Percentiles rank a stretch among this genome's conserved stretches.
Evolutionary conservation across 2,329 filamentous ascomycete genomes (phyloP).

Genomic region (Pseudomassariella vexata): DNA sequence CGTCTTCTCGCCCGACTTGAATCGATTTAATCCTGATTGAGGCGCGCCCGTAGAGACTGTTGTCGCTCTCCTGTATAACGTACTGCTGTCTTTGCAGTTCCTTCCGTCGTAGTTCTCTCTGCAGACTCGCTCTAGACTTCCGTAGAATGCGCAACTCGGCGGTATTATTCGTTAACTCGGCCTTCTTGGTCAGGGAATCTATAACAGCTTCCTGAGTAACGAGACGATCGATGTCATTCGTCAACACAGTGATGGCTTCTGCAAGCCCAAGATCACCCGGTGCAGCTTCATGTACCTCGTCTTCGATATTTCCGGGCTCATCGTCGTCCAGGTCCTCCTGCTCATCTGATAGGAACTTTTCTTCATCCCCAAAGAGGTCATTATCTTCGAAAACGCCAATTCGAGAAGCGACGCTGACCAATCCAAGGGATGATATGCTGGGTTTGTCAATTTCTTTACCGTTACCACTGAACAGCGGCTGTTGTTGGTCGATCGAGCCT

Average conservation of each 20-base stretch:
- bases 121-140: constrained; percentile 90
- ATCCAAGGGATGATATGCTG: constrained; percentile 82
- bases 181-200: constrained; percentile 86
- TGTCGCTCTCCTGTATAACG: constrained; percentile 95
- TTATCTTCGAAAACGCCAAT: constrained; percentile 92
- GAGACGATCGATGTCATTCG: constrained; percentile 84
- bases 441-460: constrained; percentile 60
- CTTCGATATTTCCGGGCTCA: constrained; percentile 55
- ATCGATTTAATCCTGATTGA: constrained; percentile 87
- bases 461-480: constrained; percentile 16
- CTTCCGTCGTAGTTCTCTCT: constrained; percentile 87
- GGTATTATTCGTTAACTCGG: constrained; percentile 93
- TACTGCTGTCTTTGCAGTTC: constrained; percentile 96
- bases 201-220: constrained; percentile 84
- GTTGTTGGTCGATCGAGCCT: constrained; percentile 28
- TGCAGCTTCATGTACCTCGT: constrained; percentile 88
- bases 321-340: constrained; percentile 64
- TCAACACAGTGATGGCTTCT: constrained; percentile 86
- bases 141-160: constrained; percentile 86
- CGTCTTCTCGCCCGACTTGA: constrained; percentile 85
- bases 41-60: constrained; percentile 89
- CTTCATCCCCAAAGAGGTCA: constrained; percentile 86
- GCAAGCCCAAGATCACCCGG: constrained; percentile 90
- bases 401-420: constrained; percentile 80
- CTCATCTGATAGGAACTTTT: constrained; percentile 80